Base-by-base conservation (phyloP, 1,284 basidiomycete genomes). In the Ganoderma leucocontextum region DNA sequence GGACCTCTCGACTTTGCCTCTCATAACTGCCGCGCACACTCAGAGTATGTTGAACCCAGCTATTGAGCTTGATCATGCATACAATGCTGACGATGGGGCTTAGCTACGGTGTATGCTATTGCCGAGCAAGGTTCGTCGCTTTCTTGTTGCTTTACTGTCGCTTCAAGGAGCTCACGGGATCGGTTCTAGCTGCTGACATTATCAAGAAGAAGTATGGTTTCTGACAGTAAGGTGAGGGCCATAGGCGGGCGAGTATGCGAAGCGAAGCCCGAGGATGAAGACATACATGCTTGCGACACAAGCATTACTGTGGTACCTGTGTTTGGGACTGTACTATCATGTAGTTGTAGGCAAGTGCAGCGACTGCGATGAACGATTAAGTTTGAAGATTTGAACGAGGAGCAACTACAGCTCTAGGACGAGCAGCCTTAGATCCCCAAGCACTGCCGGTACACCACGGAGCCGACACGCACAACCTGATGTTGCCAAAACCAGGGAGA, bases 1-100 rank as follows among this genome's bases (percentile, higher is more conserved):
- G 22, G 80, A 81, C 68, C 59, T 79, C 1, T 75, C 73, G 1
- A 70, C 80, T 42, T 47, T 77, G 2, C 75, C 77, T 4, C 53
- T 77, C n/a, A 67, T 74, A 35, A 64, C 76, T 38, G 68, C 72
- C 10, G 70, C 64, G 13, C 75, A 74, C 63, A 70, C 73, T 1
- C 75, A 76, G 64, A 62, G 72, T 73, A 42, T 12, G 60, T 44
- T 6, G n/a, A 8, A 25, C 41, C 29, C 2, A 29, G 41, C 17
- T 13, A 4, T 17, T 42, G 29, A 29, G 29, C 29, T 17, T 17
- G 12, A 42, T 42, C 44, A 15, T 7, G 44, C n/a, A 5, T 10
- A 19, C 6, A 8, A 25, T 49, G 47, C 47, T 49, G 10, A 49
- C 22, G 10, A 10, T 12, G n/a, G 47, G 47, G 4, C 47, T 22